phyloP scores from a whole-genome alignment of 192 early-diverging fungal genomes.

The Helicostylum pulchrum region DNA sequence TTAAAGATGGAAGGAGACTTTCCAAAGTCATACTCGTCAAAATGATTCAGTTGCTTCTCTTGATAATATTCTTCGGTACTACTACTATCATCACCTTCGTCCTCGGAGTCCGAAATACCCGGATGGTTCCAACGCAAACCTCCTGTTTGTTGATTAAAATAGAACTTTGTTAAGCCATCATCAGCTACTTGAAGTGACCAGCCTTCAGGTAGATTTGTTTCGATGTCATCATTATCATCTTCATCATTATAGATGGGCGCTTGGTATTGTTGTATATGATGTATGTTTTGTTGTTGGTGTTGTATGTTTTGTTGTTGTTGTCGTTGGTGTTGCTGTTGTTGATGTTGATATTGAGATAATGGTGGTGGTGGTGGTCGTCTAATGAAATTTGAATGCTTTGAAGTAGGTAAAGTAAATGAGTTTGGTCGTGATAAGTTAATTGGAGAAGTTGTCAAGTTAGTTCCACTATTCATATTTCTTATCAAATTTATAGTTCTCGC shows the following conservation, averaged over 20 bases:
- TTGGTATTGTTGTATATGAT: background rate
- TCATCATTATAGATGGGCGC: background rate
- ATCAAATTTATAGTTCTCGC: no score
- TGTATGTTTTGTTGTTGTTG: conserved; percentile 5
- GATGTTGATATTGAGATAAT: no score
- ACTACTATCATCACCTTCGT: conserved; percentile 12
- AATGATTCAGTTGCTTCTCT: background rate
- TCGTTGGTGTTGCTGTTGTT: background rate
- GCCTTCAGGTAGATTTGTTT: conserved; percentile 13
- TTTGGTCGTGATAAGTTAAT: no score
- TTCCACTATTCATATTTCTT: no score
- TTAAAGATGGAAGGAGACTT: no score
- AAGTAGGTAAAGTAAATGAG: no score
- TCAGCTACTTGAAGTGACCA: conserved; percentile 29
- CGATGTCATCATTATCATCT: background rate
- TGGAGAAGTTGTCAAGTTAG: no score
- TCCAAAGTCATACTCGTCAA: no score
- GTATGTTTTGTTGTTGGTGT: conserved; percentile 8
- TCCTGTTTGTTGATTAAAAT: conserved; percentile 35
- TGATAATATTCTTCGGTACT: background rate
- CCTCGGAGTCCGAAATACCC: conserved; percentile 16
- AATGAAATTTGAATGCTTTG: no score
- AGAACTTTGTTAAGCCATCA: conserved; percentile 35
- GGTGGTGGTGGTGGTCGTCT: conserved; percentile 1
- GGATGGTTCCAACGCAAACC: conserved; percentile 40